Base-by-base conservation (phyloP, 441 rosid genomes). In the Eruca vesicaria region DNA sequence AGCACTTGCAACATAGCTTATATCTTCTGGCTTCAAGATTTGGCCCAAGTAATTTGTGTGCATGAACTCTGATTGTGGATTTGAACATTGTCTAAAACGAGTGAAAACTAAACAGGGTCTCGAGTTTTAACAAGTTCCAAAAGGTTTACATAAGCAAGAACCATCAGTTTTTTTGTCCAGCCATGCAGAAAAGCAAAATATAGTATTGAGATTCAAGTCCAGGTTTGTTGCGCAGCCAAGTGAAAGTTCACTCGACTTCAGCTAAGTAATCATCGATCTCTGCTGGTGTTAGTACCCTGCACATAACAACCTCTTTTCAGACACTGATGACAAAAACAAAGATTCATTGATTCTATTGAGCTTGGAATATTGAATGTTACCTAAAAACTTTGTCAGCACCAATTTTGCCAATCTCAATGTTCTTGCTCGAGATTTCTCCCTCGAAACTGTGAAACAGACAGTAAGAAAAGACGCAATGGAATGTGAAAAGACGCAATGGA, bases 331-430 rank as follows among this genome's bases (percentile, higher is more conserved):
- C 38, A 38, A 36, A 38, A 52, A n/a, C 28, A 60, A 60, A 45
- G 15, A 38, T 60, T 36, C 10, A 60, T 29, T n/a, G 11, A 19
- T 52, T 53, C 18, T 7, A 52, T 64, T 15, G 8, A 56, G 61
- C 64, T 68, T 19, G 36, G 6, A 53, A 20, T 62, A 21, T 7
- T 33, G 73, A 72, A 36, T 20, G 53, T 64, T 43, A 84, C 99
- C 96, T 90, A 89, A 96, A 96, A 50, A 87, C 89, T 79, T 85
- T 92, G 88, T 96, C 98, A 19, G 88, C 81, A 43, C 93, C 91
- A 71, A 96, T 92, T 62, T 92, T 88, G 69, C 97, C 99, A 76
- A 92, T 96, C 84, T 96, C 99, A 67, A 96, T 94, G 85, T 96
- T 96, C 82, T 94, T 90, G 73, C 92, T 86, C 3, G 98, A 92